Base-by-base conservation (phyloP, 345 rosid genomes). In the Corchorus olitorius region DNA sequence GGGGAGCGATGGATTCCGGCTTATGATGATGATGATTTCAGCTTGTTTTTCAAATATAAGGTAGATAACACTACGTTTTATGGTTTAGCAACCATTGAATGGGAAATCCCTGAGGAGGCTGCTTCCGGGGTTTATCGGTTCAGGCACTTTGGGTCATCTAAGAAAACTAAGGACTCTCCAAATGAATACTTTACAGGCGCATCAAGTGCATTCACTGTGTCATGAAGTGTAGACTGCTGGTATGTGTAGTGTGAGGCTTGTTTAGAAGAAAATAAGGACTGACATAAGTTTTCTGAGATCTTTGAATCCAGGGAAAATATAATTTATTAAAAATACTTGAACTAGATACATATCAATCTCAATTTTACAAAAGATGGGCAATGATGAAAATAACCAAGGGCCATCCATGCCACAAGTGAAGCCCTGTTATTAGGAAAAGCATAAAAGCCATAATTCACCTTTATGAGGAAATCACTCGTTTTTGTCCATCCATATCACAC, bases 401-500 rank as follows among this genome's bases (percentile, higher is more conserved):
- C n/a, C n/a, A n/a, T n/a, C 16, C 39, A 12, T 20, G n/a, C 4
- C 4, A 37, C 48, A 63, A 9, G 35, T 22, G 22, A 46, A 65
- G 53, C 37, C 70, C 52, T 49, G n/a, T 67, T 68, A 68, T 49
- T 68, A 6, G 22, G 0, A 27, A 14, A 48, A 45, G 48, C 48
- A 27, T n/a, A n/a, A 8, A 27, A 35, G 33, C 33, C 59, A 20
- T 27, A 27, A 58, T 1, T 16, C 20, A 53, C 2, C 0, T 54
- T 11, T 27, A 27, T n/a, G 27, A 76, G 6, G 27, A 64, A 15
- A 19, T 34, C 72, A 13, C 55, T 86, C 70, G 82, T 75, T 87
- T 82, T 87, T 82, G 56, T 79, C 79, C 92, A 92, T 89, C 97
- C 92, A 89, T 37, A 94, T 82, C 75, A 94, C 94, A 82, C 93